Base-by-base conservation (phyloP, 1,284 basidiomycete genomes). In the Sparassis latifolia region DNA sequence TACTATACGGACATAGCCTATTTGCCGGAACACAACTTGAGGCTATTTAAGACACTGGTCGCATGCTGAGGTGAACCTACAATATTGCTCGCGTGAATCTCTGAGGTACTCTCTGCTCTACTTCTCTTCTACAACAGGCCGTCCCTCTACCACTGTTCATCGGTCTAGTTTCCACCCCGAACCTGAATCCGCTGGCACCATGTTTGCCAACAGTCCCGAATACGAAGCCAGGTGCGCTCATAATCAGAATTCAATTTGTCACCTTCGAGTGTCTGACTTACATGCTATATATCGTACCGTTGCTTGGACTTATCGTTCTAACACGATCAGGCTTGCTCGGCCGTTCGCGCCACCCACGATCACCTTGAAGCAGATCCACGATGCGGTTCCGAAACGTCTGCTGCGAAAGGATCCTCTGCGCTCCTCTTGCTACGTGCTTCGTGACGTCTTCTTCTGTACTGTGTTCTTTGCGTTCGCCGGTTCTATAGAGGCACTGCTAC, bases 301-400 rank as follows among this genome's bases (percentile, higher is more conserved):
- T 7, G 7, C 35, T 37, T 12, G 35, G 12, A 7, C 35, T 6
- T 7, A 7, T 6, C 35, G 35, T 37, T 37, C 35, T 7, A 32
- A 10, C 3, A 32, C 33, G 31, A 45, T 40, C 31, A 69, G 69
- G 53, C 58, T 65, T 40, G 46, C 50, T 33, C 58, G 58, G 44
- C 66, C 67, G 6, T 77, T 77, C 54, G 61, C 62, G 3, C 76
- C 75, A 5, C 75, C 76, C 4, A 65, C 68, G 43, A 45, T 74
- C 27, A 72, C 73, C 1, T 57, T 78, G 28, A 76, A 75, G 58
- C 64, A 75, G 47, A 58, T 79, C 44, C 75, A 71, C 52, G 69
- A 71, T 32, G 75, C 71, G 10, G 74, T 79, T 38, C 76, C 76
- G 9, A 70, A 66, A 45, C 65, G 72, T 51, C 69, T 77, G 64